Evolutionary conservation across 176 grass and related monocot genomes (phyloP).

Genomic region (bread wheat (Triticum aestivum)): DNA sequence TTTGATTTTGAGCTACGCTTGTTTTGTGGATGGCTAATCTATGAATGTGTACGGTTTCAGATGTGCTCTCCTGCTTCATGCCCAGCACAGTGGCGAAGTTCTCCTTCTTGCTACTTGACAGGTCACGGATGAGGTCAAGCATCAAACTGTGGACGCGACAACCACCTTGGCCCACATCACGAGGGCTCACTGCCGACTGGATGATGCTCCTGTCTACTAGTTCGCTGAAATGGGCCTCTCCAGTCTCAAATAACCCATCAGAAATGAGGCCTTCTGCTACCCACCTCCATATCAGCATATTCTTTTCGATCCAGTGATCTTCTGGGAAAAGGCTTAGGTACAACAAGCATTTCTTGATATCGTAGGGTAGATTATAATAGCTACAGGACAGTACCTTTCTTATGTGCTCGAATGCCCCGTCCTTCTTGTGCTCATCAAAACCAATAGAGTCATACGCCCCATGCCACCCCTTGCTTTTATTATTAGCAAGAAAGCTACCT

Average conservation of each 20-base stretch:
- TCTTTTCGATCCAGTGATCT: background rate
- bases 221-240: accelerated
- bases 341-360: accelerated
- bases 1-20: accelerated
- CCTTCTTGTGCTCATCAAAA: background rate
- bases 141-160: background rate
- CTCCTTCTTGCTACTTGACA: background rate
- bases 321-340: background rate
- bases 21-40: background rate
- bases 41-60: background rate
- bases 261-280: background rate
- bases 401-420: background rate
- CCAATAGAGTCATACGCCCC: background rate
- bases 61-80: background rate
- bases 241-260: background rate
- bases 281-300: background rate
- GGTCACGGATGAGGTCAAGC: background rate
- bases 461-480: background rate
- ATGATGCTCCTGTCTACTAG: background rate
- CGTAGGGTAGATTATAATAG: accelerated
- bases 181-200: background rate
- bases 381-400: accelerated
- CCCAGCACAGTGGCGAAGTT: background rate
- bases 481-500: background rate
- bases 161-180: background rate